A percentile compares a stretch with the other conserved stretches of the same genome.
Evolutionary conservation across 164 flowering plant genomes (phyloP).

Genomic region (Vitis rotundifolia): DNA sequence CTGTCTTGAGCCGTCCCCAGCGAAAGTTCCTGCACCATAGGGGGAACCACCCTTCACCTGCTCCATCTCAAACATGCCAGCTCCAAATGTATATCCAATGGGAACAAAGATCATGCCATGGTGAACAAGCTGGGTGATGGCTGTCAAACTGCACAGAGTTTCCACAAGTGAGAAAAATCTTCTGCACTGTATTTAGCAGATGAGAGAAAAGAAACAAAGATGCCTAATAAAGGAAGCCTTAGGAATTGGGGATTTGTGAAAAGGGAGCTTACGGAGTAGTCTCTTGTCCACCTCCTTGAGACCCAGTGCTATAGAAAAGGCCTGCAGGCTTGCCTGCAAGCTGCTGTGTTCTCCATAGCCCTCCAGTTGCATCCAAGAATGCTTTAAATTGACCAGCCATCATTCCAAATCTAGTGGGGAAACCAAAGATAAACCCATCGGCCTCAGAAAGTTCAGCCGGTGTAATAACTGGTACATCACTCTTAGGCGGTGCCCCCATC

Average conservation of each 20-base stretch:
- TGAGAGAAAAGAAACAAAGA: not conserved
- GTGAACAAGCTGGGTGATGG: constrained; percentile 67
- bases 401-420: constrained; percentile 80
- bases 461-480: constrained; percentile 49
- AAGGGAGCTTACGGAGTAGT: constrained; percentile 56
- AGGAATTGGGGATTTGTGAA: not conserved
- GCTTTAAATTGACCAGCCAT: constrained; percentile 73
- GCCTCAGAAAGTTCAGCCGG: constrained; percentile 58
- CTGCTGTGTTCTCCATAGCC: constrained; percentile 53
- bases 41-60: constrained; percentile 69
- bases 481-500: constrained; percentile 69
- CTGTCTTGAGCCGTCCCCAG: constrained; percentile 71
- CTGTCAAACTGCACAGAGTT: constrained; percentile 51
- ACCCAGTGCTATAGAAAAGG: constrained; percentile 65
- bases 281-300: constrained; percentile 78
- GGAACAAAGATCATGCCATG: constrained; percentile 80
- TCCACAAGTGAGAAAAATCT: not conserved
- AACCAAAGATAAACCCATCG: constrained; percentile 61
- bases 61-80: constrained; percentile 71
- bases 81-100: constrained; percentile 72
- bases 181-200: too few relatives aligned
- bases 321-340: constrained; percentile 77
- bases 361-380: constrained; percentile 61
- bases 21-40: constrained; percentile 68
- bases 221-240: not conserved